Evolutionary conservation across 805 yeast genomes (phyloP), one percentile per base, ranked within the genome.

Genomic region (Groenewaldozyma tartarivorans): DNA sequence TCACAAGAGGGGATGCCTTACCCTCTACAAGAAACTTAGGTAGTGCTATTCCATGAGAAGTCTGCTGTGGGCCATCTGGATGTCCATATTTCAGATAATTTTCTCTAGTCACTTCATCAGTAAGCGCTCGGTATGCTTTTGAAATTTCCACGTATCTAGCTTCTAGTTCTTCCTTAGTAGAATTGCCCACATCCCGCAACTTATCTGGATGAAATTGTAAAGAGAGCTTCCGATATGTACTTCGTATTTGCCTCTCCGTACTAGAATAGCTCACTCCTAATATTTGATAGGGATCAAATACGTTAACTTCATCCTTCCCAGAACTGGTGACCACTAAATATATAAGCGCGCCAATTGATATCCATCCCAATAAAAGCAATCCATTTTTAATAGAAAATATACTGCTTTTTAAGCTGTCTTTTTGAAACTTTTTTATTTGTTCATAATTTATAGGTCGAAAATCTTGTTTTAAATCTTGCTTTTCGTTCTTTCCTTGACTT

Each of bases 1-100:
- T 63, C 45, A 86, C 66, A 18, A 81, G 52, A 3, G 80, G 73
- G 3, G 94, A 79, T 18, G 79, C 78, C 43, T 77, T 71, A 33
- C 94, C 87, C 48, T 86, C 95, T 22, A 94, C 83, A 46, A 92
- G 69, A 63, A 84, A 86, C 57, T 81, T 79, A 24, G 99, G 99
- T 49, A 92, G 65, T 0, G 97, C 99, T 60, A 92, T 87, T 47
- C 98, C 98, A 58, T 86, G 96, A 17, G 81, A 67, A 16, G 81
- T 71, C 20, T 84, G 84, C 61, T 85, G 95, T 33, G 94, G 95
- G 33, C 98, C 98, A 65, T 92, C 99, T 3, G 99, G 99, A 58
- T 94, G 95, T 38, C 99, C 99, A 55, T 81, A 92, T 52, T 75
- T 79, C 53, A 80, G 66, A 60, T 74, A 87, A 58, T 92, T 92